Evolutionary conservation across 78 protist genomes (phyloP), one percentile per base, ranked within the genome.

Genomic region (Kipferlia bialata): DNA sequence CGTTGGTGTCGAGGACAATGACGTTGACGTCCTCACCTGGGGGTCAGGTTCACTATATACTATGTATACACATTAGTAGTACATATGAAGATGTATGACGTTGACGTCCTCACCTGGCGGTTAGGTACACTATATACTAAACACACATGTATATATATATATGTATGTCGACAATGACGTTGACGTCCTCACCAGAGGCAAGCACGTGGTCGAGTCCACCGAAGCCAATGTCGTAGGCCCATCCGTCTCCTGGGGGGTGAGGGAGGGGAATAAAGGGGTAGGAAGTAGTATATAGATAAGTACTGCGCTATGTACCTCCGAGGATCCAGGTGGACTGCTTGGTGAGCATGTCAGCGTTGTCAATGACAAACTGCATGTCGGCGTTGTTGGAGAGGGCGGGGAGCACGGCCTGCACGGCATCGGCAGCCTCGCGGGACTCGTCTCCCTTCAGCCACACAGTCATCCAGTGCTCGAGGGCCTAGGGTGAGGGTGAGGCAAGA

Each of bases 191-290:
- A n/a, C 89, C 90, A 3, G 77, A 45, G 34, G 87, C 70, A 26
- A 88, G 10, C 10, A 84, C 86, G 59, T 82, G 88, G 58, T 88
- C 89, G 18, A 88, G 34, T 0, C 89, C 93, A 33, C 77, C 71
- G 57, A 33, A 71, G 34, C 76, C 76, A 71, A 71, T 71, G 56
- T 71, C 76, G 28, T 71, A 39, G 20, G 64, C 39, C 66, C 65
- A 53, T 2, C 76, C 76, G 33, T 71, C 76, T 26, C 76, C 74
- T n/a, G n/a, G n/a, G n/a, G n/a, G n/a, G n/a, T n/a, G n/a, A n/a
- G n/a, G n/a, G n/a, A n/a, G n/a, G n/a, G n/a, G n/a, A n/a, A n/a
- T n/a, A n/a, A n/a, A n/a, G n/a, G n/a, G n/a, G n/a, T n/a, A n/a
- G n/a, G n/a, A n/a, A n/a, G n/a, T n/a, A n/a, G n/a, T n/a, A n/a